phyloP scores from a whole-genome alignment of 257 asterid genomes.

The Dorcoceras hygrometricum region DNA sequence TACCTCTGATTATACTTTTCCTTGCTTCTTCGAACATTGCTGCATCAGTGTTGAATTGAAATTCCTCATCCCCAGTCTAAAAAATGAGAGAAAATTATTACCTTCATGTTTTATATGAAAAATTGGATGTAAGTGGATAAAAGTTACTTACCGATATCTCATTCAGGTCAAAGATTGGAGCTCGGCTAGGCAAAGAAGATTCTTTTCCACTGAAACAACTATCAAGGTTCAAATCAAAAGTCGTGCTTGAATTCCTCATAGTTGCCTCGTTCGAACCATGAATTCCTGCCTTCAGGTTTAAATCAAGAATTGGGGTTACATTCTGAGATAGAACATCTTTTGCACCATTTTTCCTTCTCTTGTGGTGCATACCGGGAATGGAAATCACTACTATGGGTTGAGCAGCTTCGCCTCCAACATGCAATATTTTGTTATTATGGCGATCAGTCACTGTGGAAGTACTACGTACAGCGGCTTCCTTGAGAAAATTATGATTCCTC shows the following conservation, averaged over 20 bases:
- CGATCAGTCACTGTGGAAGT: conserved; percentile 22
- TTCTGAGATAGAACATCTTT: conserved; percentile 24
- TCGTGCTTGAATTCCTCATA: conserved; percentile 18
- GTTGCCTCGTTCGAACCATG: conserved; percentile 29
- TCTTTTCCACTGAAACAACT: conserved; percentile 40
- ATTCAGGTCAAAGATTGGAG: conserved; percentile 76
- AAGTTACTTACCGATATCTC: conserved; percentile 59
- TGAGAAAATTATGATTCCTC: conserved; percentile 33
- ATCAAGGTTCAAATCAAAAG: conserved; percentile 59
- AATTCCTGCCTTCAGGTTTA: conserved; percentile 44
- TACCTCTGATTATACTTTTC: conserved; percentile 41
- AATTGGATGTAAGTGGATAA: background rate
- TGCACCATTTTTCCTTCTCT: conserved; percentile 31
- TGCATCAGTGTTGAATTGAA: conserved; percentile 35
- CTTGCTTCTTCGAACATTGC: conserved; percentile 42
- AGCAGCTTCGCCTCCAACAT: conserved; percentile 29
- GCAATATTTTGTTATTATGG: conserved; percentile 29
- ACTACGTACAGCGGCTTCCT: conserved; percentile 28
- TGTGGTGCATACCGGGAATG: conserved; percentile 31
- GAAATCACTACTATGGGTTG: conserved; percentile 13
- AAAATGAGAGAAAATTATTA: conserved; percentile 13
- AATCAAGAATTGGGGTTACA: conserved; percentile 26
- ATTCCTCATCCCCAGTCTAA: conserved; percentile 73
- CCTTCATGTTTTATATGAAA: background rate
- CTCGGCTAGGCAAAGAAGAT: conserved; percentile 37